These are phyloP conservation scores for Dactylellina sp. DNA, from an alignment of 2,329 filamentous ascomycete species.

Conservation along the genomic window DNA sequence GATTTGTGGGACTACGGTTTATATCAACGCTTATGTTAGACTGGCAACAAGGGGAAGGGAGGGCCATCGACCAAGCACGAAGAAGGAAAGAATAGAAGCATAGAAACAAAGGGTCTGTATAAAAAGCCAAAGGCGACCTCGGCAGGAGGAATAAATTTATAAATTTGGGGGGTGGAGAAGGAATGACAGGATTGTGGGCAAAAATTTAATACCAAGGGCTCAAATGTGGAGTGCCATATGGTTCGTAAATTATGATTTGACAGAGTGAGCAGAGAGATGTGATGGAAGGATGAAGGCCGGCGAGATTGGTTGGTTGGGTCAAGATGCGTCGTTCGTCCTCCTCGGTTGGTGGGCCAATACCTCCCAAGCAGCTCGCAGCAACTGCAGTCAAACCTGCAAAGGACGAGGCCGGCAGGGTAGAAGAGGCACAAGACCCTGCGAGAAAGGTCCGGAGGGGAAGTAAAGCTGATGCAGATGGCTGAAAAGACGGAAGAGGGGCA, in stretches of 20 bases:
- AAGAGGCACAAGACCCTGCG: constrained; percentile 33
- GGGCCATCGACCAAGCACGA: too few relatives aligned
- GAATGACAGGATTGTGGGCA: constrained; percentile 44
- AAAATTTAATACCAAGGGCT: constrained; percentile 42
- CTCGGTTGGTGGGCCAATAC: constrained; percentile 53
- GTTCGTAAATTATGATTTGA: constrained; percentile 48
- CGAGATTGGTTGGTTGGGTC: constrained; percentile 46
- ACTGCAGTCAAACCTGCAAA: background rate
- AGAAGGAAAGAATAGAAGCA: constrained; percentile 12
- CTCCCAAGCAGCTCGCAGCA: constrained; percentile 39
- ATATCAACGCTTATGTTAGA: constrained; percentile 21
- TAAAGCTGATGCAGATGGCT: background rate
- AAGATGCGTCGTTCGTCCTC: constrained; percentile 49
- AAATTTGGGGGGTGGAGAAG: background rate
- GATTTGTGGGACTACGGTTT: constrained; percentile 20
- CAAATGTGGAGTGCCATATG: constrained; percentile 19
- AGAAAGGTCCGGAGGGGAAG: background rate
- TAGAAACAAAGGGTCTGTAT: too few relatives aligned
- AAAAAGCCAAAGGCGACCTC: too few relatives aligned
- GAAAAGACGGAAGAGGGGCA: background rate
- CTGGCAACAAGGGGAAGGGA: constrained; percentile 30
- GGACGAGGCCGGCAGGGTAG: constrained; percentile 20
- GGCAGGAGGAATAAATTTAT: constrained; percentile 7
- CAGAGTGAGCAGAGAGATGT: constrained; percentile 31
- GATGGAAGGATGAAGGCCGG: constrained; percentile 47